Evolutionary conservation across 306 rosid genomes (phyloP).

Genomic region (Nissolia schottii): DNA sequence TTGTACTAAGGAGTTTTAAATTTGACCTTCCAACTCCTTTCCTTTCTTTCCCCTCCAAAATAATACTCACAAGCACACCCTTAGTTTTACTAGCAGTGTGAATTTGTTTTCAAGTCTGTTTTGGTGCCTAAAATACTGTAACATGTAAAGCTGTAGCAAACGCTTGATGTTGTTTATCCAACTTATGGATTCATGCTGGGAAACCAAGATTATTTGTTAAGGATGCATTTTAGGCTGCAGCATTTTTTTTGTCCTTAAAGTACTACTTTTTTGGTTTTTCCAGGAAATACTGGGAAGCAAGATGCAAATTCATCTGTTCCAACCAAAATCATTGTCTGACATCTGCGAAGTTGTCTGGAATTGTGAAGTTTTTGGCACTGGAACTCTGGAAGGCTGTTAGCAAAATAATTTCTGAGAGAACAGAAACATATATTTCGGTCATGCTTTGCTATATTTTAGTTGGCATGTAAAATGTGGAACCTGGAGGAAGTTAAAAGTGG

Average conservation of each 20-base stretch:
- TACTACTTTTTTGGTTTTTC: constrained; percentile 14
- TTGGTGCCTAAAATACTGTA: constrained; percentile 1
- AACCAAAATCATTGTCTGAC: constrained; percentile 41
- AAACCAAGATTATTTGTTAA: background rate
- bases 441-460: background rate
- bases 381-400: constrained; percentile 1
- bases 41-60: no score
- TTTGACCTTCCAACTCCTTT: no score
- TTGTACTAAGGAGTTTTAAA: no score
- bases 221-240: background rate
- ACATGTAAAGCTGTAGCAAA: constrained; percentile 8
- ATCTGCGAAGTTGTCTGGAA: constrained; percentile 6
- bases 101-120: constrained; percentile 14
- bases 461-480: background rate
- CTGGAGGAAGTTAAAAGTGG: background rate
- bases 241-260: constrained; percentile 5
- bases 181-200: background rate
- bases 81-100: background rate
- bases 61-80: no score
- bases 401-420: constrained; percentile 18
- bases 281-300: constrained; percentile 44
- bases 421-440: background rate
- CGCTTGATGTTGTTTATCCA: background rate
- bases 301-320: constrained; percentile 32
- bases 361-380: background rate